Base-by-base conservation (phyloP, 257 asterid genomes). In the Plantago elongata region DNA sequence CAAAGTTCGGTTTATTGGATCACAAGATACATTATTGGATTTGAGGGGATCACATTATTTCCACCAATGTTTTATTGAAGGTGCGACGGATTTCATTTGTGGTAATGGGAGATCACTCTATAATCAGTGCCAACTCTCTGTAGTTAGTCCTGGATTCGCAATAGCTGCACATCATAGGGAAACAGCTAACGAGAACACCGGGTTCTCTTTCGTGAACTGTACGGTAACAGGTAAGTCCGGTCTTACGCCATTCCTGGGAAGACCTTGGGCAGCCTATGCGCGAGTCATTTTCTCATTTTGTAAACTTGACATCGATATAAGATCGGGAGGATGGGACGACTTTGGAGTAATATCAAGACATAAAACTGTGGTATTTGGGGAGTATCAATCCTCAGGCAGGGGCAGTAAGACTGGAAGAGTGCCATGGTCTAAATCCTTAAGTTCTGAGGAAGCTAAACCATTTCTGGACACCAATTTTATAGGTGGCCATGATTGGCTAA, bases 231-330 rank as follows among this genome's bases (percentile, higher is more conserved):
- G 47, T 2, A 89, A 88, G 27, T 22, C 27, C 13, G 63, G 37
- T 13, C 82, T 86, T 11, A 34, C 7, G 5, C 59, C 80, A 4
- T 77, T 61, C 7, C 40, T 89, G 80, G 95, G 92, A 7, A 81
- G 97, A 72, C 89, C 97, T 9, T 87, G 92, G 95, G 94, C 95
- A 44, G 67, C 72, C 5, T 83, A 82, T 56, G 81, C 97, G 8
- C 55, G 75, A 27, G 66, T 77, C 3, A 71, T 76, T 17, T 89
- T 65, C 68, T 72, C 94, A 0, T 72, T 72, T 8, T 64, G 84
- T 15, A 40, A 74, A 45, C 62, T 89, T 17, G 69, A 78, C 40
- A 44, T 49, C 7, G 56, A 78, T 45, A 63, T 89, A 1, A 38
- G 38, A 6, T 81, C 92, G 0, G 57, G 57, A 40, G 95, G 97